phyloP scores from a whole-genome alignment of 1,284 basidiomycete genomes.

The Ustilago hordei region DNA sequence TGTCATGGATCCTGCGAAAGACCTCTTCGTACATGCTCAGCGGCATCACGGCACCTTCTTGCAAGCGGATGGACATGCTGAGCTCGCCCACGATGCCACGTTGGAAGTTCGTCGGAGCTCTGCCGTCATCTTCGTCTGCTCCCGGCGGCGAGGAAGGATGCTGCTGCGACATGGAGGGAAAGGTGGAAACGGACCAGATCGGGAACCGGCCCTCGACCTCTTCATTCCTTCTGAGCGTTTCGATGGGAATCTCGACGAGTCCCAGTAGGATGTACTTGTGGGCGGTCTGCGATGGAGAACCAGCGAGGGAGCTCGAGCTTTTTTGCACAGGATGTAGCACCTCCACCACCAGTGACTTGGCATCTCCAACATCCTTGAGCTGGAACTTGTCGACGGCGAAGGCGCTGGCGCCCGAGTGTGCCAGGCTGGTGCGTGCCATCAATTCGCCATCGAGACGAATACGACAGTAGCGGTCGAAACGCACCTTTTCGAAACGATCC shows the following conservation, averaged over 20 bases:
- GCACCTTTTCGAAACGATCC: constrained; percentile 33
- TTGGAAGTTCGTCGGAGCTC: constrained; percentile 30
- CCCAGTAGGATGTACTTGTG: constrained; percentile 54
- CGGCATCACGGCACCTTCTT: constrained; percentile 56
- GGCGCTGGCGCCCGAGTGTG: constrained; percentile 14
- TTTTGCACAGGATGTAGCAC: constrained; percentile 50
- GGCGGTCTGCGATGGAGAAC: constrained; percentile 16
- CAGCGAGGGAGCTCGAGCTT: constrained; percentile 24
- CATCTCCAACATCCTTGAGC: constrained; percentile 46
- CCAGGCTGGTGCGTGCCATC: constrained; percentile 52
- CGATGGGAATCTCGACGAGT: constrained; percentile 57
- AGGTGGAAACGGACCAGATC: constrained; percentile 53
- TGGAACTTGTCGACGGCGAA: constrained; percentile 55
- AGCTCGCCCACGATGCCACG: constrained; percentile 60
- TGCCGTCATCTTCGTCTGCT: constrained; percentile 27
- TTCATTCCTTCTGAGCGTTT: constrained; percentile 61
- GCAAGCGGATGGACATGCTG: constrained; percentile 41
- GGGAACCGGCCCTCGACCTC: constrained; percentile 62
- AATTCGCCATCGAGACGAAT: constrained; percentile 55
- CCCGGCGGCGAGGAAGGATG: constrained; percentile 3
- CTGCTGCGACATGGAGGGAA: constrained; percentile 7
- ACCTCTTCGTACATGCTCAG: constrained; percentile 54
- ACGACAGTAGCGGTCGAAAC: constrained; percentile 57
- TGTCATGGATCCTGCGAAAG: constrained; percentile 35
- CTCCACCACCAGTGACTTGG: constrained; percentile 48